These are phyloP conservation scores for Inga leiocalycina DNA, from an alignment of 306 rosid genomes.

Conservation along the genomic window DNA sequence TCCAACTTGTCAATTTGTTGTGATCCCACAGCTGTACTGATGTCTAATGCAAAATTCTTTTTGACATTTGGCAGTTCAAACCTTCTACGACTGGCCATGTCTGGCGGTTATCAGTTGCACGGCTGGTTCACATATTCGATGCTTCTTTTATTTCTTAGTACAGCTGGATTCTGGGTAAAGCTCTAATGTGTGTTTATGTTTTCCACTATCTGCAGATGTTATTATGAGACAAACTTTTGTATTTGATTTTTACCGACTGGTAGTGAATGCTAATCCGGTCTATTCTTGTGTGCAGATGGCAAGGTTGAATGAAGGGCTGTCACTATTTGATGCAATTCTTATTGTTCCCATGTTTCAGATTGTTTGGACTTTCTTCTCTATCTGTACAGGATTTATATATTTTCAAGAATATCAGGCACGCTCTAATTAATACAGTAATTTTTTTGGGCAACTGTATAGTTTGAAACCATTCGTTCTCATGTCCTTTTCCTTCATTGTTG, in stretches of 20 bases:
- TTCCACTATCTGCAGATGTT: slow-evolving; percentile 7
- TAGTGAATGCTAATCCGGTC: slow-evolving; percentile 20
- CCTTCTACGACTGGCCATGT: slow-evolving; percentile 86
- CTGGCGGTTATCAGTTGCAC: slow-evolving; percentile 84
- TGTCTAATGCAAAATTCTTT: slow-evolving; percentile 34
- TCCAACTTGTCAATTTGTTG: slow-evolving; percentile 30
- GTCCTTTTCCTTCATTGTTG: neutral
- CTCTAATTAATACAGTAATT: slow-evolving; percentile 11
- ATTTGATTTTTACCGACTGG: neutral
- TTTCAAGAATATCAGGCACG: slow-evolving; percentile 95
- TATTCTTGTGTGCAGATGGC: slow-evolving; percentile 79
- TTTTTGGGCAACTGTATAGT: neutral
- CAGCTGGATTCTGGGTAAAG: slow-evolving; percentile 99
- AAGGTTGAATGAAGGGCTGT: slow-evolving; percentile 95
- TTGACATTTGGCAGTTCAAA: slow-evolving; percentile 67
- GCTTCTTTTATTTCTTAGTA: slow-evolving; percentile 91
- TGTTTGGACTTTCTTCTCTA: slow-evolving; percentile 97
- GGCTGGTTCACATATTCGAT: slow-evolving; percentile 96
- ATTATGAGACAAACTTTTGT: neutral
- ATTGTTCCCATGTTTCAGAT: slow-evolving; percentile 99
- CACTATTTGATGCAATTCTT: slow-evolving; percentile 94
- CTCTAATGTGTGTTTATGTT: slow-evolving; percentile 8
- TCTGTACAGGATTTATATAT: slow-evolving; percentile 92
- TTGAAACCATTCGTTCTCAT: neutral
- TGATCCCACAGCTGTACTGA: slow-evolving; percentile 8